Percentiles rank a stretch among this genome's conserved stretches.
Conservation (phyloP, 805 yeast species). For the Candida broadrunensis region DNA sequence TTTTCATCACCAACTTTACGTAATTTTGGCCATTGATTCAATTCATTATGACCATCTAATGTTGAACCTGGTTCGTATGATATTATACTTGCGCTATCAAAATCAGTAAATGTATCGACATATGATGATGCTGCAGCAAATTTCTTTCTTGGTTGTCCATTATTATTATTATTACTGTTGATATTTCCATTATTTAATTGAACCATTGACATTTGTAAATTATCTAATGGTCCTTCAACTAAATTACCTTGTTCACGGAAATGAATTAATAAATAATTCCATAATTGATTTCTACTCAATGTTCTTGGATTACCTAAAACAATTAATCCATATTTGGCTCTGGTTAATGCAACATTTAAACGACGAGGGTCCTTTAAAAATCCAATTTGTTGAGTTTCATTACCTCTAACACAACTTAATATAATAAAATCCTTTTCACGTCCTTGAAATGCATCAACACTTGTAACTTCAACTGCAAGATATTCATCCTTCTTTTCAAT, state of each 20-base stretch:
- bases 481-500: constrained; percentile 56
- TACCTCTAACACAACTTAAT: constrained; percentile 43
- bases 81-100: constrained; percentile 25
- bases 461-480: constrained; percentile 74
- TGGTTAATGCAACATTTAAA: constrained; percentile 42
- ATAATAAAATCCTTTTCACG: constrained; percentile 43
- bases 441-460: constrained; percentile 45
- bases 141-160: neutral
- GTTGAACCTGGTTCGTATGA: constrained; percentile 17
- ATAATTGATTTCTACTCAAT: constrained; percentile 63
- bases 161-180: neutral
- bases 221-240: constrained; percentile 86
- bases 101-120: constrained; percentile 13
- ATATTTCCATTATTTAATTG: constrained; percentile 30
- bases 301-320: constrained; percentile 84
- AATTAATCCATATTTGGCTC: constrained; percentile 42
- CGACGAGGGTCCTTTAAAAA: constrained; percentile 44
- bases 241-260: constrained; percentile 82
- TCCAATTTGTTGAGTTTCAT: constrained; percentile 38
- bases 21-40: constrained; percentile 26
- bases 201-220: constrained; percentile 68
- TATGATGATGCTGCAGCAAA: constrained; percentile 11
- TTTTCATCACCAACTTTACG: constrained; percentile 9
- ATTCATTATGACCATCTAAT: constrained; percentile 1
- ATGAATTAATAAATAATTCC: constrained; percentile 77